These are phyloP conservation scores for Aegilops bicornis DNA, from an alignment of 176 grass and related monocot genomes.

Conservation along the genomic window DNA sequence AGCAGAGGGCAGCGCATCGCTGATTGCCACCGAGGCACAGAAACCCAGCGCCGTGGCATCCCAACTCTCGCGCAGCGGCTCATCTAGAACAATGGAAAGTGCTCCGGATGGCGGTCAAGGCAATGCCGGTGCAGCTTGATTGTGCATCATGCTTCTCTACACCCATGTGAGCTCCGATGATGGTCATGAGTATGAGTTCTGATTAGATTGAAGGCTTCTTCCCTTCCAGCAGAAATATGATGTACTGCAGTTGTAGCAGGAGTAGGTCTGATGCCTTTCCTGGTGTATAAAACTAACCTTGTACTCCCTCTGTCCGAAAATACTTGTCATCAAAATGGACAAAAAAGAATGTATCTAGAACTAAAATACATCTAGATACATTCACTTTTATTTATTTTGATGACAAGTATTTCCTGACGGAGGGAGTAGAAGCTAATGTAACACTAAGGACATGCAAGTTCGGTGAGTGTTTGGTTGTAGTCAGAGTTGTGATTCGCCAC, in stretches of 20 bases:
- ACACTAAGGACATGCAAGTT: too few relatives aligned
- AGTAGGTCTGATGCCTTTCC: background rate
- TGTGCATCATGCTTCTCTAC: background rate
- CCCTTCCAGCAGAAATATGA: background rate
- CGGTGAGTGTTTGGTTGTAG: too few relatives aligned
- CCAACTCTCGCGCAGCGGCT: slow-evolving; percentile 47
- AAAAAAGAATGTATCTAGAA: too few relatives aligned
- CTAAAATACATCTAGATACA: too few relatives aligned
- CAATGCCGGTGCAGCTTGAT: slow-evolving; percentile 23
- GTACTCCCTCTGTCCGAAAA: too few relatives aligned
- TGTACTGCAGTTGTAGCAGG: background rate
- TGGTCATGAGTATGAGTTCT: background rate
- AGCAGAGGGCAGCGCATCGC: background rate
- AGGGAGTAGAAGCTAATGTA: too few relatives aligned
- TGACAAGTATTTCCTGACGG: too few relatives aligned
- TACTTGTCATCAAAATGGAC: too few relatives aligned
- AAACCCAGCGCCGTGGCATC: slow-evolving; percentile 28
- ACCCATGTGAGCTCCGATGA: background rate
- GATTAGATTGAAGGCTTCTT: background rate
- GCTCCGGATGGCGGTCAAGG: slow-evolving; percentile 20
- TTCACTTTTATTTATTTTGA: too few relatives aligned
- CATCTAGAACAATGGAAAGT: slow-evolving; percentile 46
- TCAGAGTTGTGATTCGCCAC: too few relatives aligned
- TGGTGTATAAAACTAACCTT: background rate
- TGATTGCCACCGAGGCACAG: slow-evolving; percentile 31